Evolutionary conservation across 1,139 yeast genomes (phyloP), one percentile per base, ranked within the genome.

Genomic region (Zygosaccharomyces pseudobailii): DNA sequence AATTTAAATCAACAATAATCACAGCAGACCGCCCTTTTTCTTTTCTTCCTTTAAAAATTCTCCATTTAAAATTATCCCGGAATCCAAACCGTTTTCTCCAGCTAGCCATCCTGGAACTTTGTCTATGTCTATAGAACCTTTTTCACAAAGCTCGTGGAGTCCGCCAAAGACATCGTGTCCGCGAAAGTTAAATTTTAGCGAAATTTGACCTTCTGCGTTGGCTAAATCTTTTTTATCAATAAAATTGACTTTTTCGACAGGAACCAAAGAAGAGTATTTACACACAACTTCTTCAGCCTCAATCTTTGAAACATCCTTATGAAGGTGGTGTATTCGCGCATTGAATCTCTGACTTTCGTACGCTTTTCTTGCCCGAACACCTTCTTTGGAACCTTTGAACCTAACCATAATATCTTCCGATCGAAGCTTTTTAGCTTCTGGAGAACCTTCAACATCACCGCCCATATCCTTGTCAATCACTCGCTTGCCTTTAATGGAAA

Each of bases 81-180:
- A 67, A 8, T 58, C 57, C 1, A 52, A 61, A 1, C 82, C 86
- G 54, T 82, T 84, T 61, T 86, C 92, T 2, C 96, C 96, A 1
- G 95, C 82, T 36, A 87, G 62, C 90, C 90, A 87, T 19, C 78
- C 74, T 0, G 96, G 96, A 25, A 86, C 66, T 0, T 60, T 70
- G 13, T 71, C 67, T 0, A 86, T 78, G 56, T 85, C 76, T 2
- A 83, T 61, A 0, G 74, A 58, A 40, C 77, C 79, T 17, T 69
- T 57, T 4, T 71, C 80, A n/a, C 89, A 79, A 33, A 87, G 69
- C 56, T 85, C 83, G 62, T 86, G 89, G 36, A 88, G 59, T 0
- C 96, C 96, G 2, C 80, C 95, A 73, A 82, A 86, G 1, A 88
- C 78, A 62, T 88, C 95, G n/a, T 71, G 68, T 0, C 96, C 96